phyloP scores from a whole-genome alignment of 2,329 filamentous ascomycete species.

The Ceratocystis alfenasii region DNA sequence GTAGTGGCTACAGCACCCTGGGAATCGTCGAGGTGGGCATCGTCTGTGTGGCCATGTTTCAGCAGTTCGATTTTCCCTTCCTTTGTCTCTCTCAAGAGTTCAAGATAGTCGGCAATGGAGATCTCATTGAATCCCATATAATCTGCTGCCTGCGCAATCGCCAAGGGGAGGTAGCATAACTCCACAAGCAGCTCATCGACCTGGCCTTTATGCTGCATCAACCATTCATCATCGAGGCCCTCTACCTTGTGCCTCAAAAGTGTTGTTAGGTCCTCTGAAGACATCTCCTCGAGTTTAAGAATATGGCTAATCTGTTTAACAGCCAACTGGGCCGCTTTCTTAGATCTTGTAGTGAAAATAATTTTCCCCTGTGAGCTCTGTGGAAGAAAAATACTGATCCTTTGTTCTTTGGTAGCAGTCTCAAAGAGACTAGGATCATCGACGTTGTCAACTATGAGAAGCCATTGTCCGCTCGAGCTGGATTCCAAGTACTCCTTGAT shows the following conservation, averaged over 20 bases:
- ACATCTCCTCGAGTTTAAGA: not conserved
- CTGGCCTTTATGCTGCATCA: not conserved
- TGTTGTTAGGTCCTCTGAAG: not conserved
- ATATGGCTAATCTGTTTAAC: not conserved
- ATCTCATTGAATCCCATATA: slow-evolving; percentile 19
- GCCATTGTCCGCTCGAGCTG: slow-evolving; percentile 23
- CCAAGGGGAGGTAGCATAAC: slow-evolving; percentile 21
- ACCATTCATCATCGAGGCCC: not conserved
- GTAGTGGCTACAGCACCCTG: not conserved
- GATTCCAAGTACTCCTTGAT: slow-evolving; percentile 23
- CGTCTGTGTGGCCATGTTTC: not conserved
- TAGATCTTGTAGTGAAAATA: slow-evolving; percentile 14
- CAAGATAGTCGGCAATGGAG: not conserved
- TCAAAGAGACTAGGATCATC: slow-evolving; percentile 22
- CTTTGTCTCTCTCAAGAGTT: not conserved
- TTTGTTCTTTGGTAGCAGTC: not conserved
- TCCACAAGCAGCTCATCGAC: not conserved
- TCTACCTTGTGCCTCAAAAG: not conserved
- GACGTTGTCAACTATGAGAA: slow-evolving; percentile 26
- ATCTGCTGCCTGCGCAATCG: slow-evolving; percentile 22
- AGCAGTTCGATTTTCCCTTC: not conserved
- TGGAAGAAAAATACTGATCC: slow-evolving; percentile 27
- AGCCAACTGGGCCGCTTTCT: not conserved
- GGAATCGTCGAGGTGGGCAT: not conserved
- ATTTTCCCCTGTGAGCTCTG: slow-evolving; percentile 12